phyloP scores from a whole-genome alignment of 192 early-diverging fungal species.

The Backusella australiensis region DNA sequence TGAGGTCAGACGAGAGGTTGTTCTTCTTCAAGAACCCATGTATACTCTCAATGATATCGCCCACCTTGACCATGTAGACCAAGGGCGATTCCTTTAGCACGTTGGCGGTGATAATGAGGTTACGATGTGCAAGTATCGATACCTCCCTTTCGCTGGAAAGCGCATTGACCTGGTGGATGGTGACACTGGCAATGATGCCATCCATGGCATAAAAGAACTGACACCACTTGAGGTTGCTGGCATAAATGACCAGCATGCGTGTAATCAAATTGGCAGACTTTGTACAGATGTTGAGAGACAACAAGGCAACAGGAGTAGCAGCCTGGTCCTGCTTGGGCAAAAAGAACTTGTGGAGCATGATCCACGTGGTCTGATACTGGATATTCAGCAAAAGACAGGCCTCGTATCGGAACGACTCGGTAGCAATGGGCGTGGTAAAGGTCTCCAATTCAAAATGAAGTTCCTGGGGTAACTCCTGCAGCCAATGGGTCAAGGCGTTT shows the following conservation, averaged over 20 bases:
- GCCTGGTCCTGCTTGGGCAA: conserved; percentile 43
- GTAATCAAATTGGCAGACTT: conserved; percentile 41
- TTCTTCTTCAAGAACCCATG: conserved; percentile 37
- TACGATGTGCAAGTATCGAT: conserved; percentile 32
- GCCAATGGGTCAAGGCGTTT: conserved; percentile 37
- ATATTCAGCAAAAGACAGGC: conserved; percentile 38
- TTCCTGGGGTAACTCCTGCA: conserved; percentile 27
- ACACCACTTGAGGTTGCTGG: conserved; percentile 34
- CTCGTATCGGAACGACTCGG: conserved; percentile 34
- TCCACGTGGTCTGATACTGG: conserved; percentile 42
- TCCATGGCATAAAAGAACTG: conserved; percentile 42
- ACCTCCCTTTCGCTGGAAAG: conserved; percentile 39
- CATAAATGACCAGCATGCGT: conserved; percentile 36
- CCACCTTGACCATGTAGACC: conserved; percentile 38
- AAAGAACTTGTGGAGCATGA: conserved; percentile 45
- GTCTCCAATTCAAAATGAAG: conserved; percentile 36
- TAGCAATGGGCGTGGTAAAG: conserved; percentile 8
- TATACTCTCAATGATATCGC: conserved; percentile 40
- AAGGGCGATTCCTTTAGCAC: conserved; percentile 34
- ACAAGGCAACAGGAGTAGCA: conserved; percentile 37
- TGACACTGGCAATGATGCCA: conserved; percentile 38
- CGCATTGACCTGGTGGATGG: conserved; percentile 42
- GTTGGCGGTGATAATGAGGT: conserved; percentile 35
- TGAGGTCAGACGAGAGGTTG: conserved; percentile 24
- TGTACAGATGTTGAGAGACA: conserved; percentile 43